phyloP scores from a whole-genome alignment of 768 basidiomycete species.

The Dentipellis sp. region DNA sequence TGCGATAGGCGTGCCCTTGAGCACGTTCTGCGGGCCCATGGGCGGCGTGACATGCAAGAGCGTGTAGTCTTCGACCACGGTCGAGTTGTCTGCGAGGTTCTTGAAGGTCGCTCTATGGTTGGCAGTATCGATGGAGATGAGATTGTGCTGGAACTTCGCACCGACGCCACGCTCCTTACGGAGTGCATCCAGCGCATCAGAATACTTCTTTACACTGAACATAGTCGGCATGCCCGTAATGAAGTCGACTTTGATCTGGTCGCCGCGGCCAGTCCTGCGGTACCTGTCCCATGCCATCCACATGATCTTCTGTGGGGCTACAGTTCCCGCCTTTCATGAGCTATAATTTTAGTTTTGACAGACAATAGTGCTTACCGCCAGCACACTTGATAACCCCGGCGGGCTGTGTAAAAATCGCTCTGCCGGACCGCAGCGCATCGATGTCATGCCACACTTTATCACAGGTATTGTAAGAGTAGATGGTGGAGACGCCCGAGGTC shows the following conservation, averaged over 20 bases:
- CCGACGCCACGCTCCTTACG: constrained; percentile 72
- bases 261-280: constrained; percentile 46
- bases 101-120: constrained; percentile 82
- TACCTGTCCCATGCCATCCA: constrained; percentile 94
- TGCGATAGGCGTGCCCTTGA: constrained; percentile 70
- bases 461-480: constrained; percentile 84
- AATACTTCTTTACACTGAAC: constrained; percentile 97
- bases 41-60: constrained; percentile 84
- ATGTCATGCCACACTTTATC: constrained; percentile 87
- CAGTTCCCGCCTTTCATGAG: background rate
- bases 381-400: constrained; percentile 91
- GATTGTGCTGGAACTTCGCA: constrained; percentile 77
- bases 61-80: constrained; percentile 67
- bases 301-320: constrained; percentile 89
- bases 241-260: constrained; percentile 62
- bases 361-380: constrained; percentile 44
- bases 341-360: background rate
- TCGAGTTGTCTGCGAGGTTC: constrained; percentile 53
- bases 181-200: constrained; percentile 73
- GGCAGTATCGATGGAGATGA: constrained; percentile 61
- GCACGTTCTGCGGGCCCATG: constrained; percentile 78
- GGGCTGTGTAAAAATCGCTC: constrained; percentile 93
- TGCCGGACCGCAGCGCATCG: constrained; percentile 62
- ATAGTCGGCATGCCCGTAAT: constrained; percentile 90
- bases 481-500: constrained; percentile 76